phyloP scores from a whole-genome alignment of 1,284 basidiomycete species.

The Apiotrichum veenhuisii region DNA sequence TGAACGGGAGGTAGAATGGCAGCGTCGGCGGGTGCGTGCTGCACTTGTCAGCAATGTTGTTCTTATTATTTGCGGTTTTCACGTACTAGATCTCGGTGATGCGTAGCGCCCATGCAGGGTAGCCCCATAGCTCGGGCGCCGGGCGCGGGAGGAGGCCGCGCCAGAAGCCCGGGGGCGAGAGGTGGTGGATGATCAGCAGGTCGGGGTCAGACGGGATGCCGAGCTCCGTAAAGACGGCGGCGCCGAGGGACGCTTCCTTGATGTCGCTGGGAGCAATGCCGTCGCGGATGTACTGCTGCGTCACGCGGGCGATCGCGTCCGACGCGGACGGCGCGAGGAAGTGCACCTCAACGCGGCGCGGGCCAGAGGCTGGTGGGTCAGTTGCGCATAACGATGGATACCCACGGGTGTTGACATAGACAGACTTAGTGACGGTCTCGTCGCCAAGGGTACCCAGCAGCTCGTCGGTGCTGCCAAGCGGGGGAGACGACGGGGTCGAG shows the following conservation, averaged over 20 bases:
- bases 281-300: constrained; percentile 9
- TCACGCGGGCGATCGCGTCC: constrained; percentile 14
- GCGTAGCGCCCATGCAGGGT: constrained; percentile 38
- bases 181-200: constrained; percentile 33
- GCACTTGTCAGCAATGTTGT: background rate
- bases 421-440: constrained; percentile 11
- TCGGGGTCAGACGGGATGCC: constrained; percentile 28
- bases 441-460: constrained; percentile 5
- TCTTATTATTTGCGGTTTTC: background rate
- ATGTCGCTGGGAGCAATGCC: constrained; percentile 10
- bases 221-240: constrained; percentile 18
- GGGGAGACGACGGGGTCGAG: background rate
- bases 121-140: constrained; percentile 38
- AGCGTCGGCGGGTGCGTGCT: constrained; percentile 28
- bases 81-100: constrained; percentile 37
- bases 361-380: constrained; percentile 5
- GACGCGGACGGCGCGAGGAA: constrained; percentile 18
- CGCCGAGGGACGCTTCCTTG: constrained; percentile 16
- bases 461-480: background rate
- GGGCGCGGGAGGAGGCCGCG: constrained; percentile 26
- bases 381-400: background rate
- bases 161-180: constrained; percentile 19
- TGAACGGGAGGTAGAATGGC: constrained; percentile 21
- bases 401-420: constrained; percentile 15
- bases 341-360: constrained; percentile 14